These are phyloP conservation scores for Phalaenopsis aphrodite DNA, from an alignment of 106 monocot species.

Conservation along the genomic window DNA sequence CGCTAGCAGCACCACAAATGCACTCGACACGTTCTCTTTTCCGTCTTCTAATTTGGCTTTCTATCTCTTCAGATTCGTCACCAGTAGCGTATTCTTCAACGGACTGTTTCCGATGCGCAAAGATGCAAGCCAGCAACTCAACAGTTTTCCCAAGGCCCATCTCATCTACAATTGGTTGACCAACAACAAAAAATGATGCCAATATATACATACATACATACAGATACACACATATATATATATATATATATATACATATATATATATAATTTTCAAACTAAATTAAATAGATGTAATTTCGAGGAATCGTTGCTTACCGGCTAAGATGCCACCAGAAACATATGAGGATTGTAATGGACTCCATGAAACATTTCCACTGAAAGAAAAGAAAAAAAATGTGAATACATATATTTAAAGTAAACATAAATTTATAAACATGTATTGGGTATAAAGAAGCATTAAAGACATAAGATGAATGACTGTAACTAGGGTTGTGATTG, in stretches of 20 bases:
- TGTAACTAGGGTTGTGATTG: neutral
- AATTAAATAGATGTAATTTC: neutral
- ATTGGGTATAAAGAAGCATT: neutral
- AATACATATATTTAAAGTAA: neutral
- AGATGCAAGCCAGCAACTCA: slow-evolving; percentile 87
- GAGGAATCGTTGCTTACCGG: slow-evolving; percentile 42
- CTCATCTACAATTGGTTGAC: slow-evolving; percentile 57
- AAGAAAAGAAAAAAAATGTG: slow-evolving; percentile 17
- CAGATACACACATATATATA: neutral
- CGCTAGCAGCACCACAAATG: slow-evolving; percentile 85
- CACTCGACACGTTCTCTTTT: slow-evolving; percentile 94
- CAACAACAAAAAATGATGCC: slow-evolving; percentile 1
- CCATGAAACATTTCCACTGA: slow-evolving; percentile 81
- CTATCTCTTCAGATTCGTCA: slow-evolving; percentile 13
- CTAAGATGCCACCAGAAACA: slow-evolving; percentile 87
- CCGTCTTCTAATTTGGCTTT: slow-evolving; percentile 43
- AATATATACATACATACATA: neutral
- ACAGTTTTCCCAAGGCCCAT: slow-evolving; percentile 99
- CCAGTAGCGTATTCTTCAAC: slow-evolving; percentile 23
- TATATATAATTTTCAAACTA: neutral
- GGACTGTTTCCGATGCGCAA: slow-evolving; percentile 37
- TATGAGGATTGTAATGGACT: slow-evolving; percentile 34
- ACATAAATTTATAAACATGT: neutral
- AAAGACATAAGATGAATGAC: neutral
- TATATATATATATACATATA: neutral